Evolutionary conservation across 257 asterid species (phyloP).

Genomic region (Plantago ovata): DNA sequence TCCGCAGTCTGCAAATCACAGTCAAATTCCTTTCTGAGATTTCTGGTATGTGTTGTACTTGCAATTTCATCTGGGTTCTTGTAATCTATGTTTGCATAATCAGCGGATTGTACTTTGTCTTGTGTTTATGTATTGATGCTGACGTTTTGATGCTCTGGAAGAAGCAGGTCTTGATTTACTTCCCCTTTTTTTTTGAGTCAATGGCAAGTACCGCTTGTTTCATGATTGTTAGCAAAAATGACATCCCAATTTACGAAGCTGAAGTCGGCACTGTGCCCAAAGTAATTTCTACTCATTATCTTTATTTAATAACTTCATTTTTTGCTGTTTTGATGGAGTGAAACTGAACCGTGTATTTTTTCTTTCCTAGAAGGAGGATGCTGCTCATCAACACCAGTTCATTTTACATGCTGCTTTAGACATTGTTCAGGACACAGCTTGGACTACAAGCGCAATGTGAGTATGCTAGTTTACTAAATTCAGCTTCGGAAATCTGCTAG

Average conservation of each 20-base stretch:
- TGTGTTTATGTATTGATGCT: too few species aligned
- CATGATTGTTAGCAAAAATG: slow-evolving; percentile 87
- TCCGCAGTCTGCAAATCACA: too few species aligned
- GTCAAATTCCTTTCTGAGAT: too few species aligned
- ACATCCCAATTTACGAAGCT: slow-evolving; percentile 96
- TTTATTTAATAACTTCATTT: background rate
- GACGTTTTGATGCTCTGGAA: too few species aligned
- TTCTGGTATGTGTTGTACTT: too few species aligned
- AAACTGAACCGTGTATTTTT: background rate
- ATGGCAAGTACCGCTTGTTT: slow-evolving; percentile 96
- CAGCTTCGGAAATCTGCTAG: background rate
- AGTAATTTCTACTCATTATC: slow-evolving; percentile 32
- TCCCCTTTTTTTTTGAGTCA: too few species aligned
- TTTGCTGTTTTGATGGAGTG: background rate
- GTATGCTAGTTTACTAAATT: slow-evolving; percentile 26
- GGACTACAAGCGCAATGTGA: slow-evolving; percentile 98
- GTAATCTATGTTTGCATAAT: too few species aligned
- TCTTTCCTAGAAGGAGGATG: slow-evolving; percentile 76
- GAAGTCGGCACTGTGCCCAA: slow-evolving; percentile 96
- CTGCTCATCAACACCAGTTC: slow-evolving; percentile 96
- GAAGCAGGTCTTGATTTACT: too few species aligned
- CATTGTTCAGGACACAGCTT: slow-evolving; percentile 89
- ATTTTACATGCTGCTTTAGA: slow-evolving; percentile 92
- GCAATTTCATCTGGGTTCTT: too few species aligned
- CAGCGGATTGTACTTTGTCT: too few species aligned